phyloP scores from a whole-genome alignment of 805 yeast species.

The Saccharomycopsis capsularis region DNA sequence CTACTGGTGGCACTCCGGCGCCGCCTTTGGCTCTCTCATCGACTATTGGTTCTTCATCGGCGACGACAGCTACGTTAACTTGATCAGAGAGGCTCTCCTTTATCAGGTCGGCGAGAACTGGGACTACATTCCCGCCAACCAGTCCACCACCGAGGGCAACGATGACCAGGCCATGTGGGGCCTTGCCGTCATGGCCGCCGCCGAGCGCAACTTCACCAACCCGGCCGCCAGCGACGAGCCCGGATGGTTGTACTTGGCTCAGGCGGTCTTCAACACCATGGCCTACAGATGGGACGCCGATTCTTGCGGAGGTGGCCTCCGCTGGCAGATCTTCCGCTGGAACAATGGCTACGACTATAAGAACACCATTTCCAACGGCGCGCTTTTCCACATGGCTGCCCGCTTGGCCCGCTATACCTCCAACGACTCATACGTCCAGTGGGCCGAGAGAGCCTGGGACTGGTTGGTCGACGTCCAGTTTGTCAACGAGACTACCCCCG shows the following conservation, averaged over 20 bases:
- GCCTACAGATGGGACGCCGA: conserved; percentile 75
- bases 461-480: conserved; percentile 62
- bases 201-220: conserved; percentile 76
- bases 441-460: conserved; percentile 70
- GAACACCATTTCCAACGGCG: conserved; percentile 87
- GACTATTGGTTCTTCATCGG: conserved; percentile 70
- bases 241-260: conserved; percentile 77
- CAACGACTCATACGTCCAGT: conserved; percentile 64
- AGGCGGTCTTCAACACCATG: conserved; percentile 90
- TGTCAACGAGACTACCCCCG: conserved; percentile 32
- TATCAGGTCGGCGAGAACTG: conserved; percentile 68
- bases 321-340: conserved; percentile 97
- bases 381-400: conserved; percentile 80
- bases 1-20: conserved; percentile 99
- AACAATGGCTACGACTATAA: conserved; percentile 91
- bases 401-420: conserved; percentile 77
- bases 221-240: conserved; percentile 55
- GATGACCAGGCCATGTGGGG: conserved; percentile 99
- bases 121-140: conserved; percentile 83
- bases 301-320: conserved; percentile 77
- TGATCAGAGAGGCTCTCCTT: conserved; percentile 54
- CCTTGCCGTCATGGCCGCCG: conserved; percentile 83
- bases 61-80: conserved; percentile 56
- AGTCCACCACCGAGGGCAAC: conserved; percentile 89
- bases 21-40: conserved; percentile 82